Evolutionary conservation across 2,329 filamentous ascomycete genomes (phyloP), one percentile per base, ranked within the genome.

Genomic region (Eutypella sp.): DNA sequence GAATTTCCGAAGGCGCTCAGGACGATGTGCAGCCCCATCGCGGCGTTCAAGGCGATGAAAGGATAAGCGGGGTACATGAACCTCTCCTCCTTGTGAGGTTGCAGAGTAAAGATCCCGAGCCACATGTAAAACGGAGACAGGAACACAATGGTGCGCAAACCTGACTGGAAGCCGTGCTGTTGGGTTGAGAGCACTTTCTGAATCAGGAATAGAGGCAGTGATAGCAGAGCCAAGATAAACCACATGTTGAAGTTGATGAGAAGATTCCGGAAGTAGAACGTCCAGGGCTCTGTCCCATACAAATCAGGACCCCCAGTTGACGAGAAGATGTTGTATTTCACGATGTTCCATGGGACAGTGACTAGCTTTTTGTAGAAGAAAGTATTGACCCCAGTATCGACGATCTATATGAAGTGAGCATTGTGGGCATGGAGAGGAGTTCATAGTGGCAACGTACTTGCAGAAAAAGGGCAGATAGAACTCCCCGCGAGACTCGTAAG

Each of bases 21-120:
- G 2, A 95, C 60, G 47, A 95, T 85, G 64, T 97, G 90, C 29
- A 95, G 71, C 4, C 88, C 80, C 44, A 96, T 78, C 8, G 92
- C 87, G 3, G 91, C 91, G 59, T 96, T 96, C 29, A 99, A 74
- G 0, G 87, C 86, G 31, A 99, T 74, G 52, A 92, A 89, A 1
- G 93, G 93, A 59, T 99, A 99, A 2, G 82, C 87, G 0, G 93
- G 93, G 60, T 96, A 99, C 91, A 99, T 97, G 72, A 99, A 99
- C 6, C 93, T 79, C 68, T 99, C 93, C 65, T 99, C 93, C 61
- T 99, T 99, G 70, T 99, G 93, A 15, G 93, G 89, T 63, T 99
- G 93, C 8, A 86, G 64, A 0, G 88, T 92, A 69, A 99, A 97
- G 51, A 97, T 93, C 3, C 70, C 79, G 23, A 99, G 77, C 93